Conservation (phyloP, 1,139 yeast species). For the Pichia sp. region DNA sequence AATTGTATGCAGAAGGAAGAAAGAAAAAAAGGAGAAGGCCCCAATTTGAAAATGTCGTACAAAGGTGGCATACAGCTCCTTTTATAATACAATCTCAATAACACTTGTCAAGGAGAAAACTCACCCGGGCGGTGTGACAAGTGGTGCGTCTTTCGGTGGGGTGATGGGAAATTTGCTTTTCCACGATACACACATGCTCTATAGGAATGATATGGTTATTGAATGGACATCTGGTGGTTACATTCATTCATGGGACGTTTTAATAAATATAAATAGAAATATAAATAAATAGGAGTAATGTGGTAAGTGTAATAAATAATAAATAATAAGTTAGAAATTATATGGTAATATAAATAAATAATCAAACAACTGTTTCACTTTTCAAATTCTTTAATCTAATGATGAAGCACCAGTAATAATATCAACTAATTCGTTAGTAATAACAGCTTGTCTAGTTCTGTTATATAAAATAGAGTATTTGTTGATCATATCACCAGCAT, state of each 20-base stretch:
- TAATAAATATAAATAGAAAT: background rate
- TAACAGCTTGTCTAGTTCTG: constrained; percentile 99
- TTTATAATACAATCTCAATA: background rate
- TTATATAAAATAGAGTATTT: constrained; percentile 93
- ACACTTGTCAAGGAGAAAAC: background rate
- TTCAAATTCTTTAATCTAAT: constrained; percentile 70
- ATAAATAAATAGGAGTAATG: constrained; percentile 1
- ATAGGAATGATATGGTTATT: background rate
- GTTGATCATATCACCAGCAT: constrained; percentile 98
- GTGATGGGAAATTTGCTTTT: constrained; percentile 1
- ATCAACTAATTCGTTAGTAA: constrained; percentile 98
- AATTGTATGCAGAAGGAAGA: background rate
- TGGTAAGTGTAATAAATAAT: too few relatives aligned
- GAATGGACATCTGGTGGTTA: too few relatives aligned
- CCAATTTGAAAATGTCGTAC: background rate
- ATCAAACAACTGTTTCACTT: background rate
- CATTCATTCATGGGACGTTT: background rate
- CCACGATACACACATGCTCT: background rate
- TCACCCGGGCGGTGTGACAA: background rate
- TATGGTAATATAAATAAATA: background rate
- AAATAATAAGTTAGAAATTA: background rate
- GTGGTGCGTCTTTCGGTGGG: constrained; percentile 12
- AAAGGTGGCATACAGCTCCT: background rate
- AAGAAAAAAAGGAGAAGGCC: background rate
- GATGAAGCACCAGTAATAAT: constrained; percentile 99